Conservation (phyloP, 345 rosid species). For the Bretschneidera sinensis region DNA sequence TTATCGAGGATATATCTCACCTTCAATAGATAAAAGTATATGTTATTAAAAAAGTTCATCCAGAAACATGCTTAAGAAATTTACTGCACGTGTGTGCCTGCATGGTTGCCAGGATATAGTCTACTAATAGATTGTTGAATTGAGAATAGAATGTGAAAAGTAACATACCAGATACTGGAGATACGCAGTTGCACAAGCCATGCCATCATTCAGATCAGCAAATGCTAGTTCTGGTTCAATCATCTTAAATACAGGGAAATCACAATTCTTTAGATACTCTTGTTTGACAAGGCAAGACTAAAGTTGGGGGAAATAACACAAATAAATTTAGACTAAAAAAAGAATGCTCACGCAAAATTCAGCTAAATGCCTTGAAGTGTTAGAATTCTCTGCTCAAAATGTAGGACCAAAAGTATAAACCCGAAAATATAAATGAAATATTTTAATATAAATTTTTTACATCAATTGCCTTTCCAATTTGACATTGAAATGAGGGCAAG, state of each 20-base stretch:
- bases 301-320: not conserved
- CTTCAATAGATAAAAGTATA: slow-evolving; percentile 33
- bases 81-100: not conserved
- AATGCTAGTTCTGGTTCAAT: slow-evolving; percentile 99
- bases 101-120: slow-evolving; percentile 6
- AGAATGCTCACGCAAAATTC: slow-evolving; percentile 79
- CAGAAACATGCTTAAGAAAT: slow-evolving; percentile 11
- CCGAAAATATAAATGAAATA: slow-evolving; percentile 29
- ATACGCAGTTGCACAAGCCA: slow-evolving; percentile 99
- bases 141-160: slow-evolving; percentile 39
- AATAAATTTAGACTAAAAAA: not conserved
- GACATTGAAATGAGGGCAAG: slow-evolving; percentile 10
- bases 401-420: slow-evolving; percentile 98
- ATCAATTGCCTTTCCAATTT: slow-evolving; percentile 6
- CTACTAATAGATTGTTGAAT: slow-evolving; percentile 8
- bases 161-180: slow-evolving; percentile 99
- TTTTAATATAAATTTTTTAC: not conserved
- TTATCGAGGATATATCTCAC: slow-evolving; percentile 79
- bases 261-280: slow-evolving; percentile 6
- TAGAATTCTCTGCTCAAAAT: slow-evolving; percentile 95
- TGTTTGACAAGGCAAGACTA: not conserved
- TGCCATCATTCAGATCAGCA: slow-evolving; percentile 94
- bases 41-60: slow-evolving; percentile 14
- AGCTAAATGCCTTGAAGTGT: slow-evolving; percentile 92
- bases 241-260: slow-evolving; percentile 48